Percentiles rank a stretch among this genome's conserved stretches.
Conservation (phyloP, 345 rosid genomes). For the Litchi chinensis region DNA sequence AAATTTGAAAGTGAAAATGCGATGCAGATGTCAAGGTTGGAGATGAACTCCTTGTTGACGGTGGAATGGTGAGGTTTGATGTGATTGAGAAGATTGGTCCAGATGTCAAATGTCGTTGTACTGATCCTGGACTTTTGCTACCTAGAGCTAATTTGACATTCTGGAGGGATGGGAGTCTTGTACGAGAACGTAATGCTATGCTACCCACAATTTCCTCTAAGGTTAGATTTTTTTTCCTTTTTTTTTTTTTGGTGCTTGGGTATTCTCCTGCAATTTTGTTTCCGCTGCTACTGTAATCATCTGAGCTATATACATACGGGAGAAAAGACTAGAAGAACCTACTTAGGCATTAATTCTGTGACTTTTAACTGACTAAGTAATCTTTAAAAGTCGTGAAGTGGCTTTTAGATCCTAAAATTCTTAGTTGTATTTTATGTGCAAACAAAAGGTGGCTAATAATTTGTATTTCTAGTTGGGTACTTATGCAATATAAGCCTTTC, state of each 20-base stretch:
- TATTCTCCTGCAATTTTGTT: not conserved
- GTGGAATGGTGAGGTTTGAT: conserved; percentile 99
- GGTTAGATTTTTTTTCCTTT: conserved; percentile 37
- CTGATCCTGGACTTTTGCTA: conserved; percentile 93
- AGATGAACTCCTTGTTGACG: conserved; percentile 94
- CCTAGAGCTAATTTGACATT: conserved; percentile 99
- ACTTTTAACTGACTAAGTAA: not conserved
- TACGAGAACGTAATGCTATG: conserved; percentile 98
- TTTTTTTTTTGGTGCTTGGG: not conserved
- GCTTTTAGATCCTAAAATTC: not conserved
- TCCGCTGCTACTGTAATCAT: not conserved
- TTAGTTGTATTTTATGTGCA: not conserved
- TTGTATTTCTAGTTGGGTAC: not conserved
- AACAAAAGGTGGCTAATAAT: not conserved
- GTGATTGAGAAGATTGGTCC: conserved; percentile 97
- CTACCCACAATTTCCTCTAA: conserved; percentile 96
- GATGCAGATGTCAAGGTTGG: conserved; percentile 82
- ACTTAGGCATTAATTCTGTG: not conserved
- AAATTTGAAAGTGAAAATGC: conserved; percentile 5
- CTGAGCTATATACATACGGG: not conserved
- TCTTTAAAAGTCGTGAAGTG: not conserved
- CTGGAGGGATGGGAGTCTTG: conserved; percentile 98
- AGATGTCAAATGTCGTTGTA: conserved; percentile 89
- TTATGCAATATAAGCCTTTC: not conserved
- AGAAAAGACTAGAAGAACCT: not conserved